Conservation (phyloP, 495 filamentous ascomycete genomes). For the Pyronema omphalodes region DNA sequence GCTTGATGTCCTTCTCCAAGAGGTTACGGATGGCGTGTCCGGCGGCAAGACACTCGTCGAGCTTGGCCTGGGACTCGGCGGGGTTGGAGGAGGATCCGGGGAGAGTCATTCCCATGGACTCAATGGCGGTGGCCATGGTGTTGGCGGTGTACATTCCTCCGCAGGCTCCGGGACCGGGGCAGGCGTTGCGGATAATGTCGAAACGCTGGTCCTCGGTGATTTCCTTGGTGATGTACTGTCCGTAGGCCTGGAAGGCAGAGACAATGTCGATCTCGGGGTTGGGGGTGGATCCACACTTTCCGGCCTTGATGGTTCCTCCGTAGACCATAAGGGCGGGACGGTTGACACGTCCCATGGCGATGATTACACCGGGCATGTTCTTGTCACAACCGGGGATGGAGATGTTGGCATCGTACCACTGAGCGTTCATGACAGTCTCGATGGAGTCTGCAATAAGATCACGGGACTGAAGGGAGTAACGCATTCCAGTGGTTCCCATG, state of each 20-base stretch:
- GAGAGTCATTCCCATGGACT: conserved; percentile 87
- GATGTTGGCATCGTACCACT: conserved; percentile 99
- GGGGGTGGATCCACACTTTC: conserved; percentile 50
- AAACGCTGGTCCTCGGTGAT: conserved; percentile 80
- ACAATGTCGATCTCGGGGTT: conserved; percentile 82
- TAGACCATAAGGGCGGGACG: conserved; percentile 92
- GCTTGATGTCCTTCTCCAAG: conserved; percentile 72
- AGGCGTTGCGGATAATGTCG: conserved; percentile 89
- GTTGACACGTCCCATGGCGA: conserved; percentile 94
- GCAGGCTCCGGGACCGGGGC: conserved; percentile 82
- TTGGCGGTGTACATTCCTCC: conserved; percentile 99
- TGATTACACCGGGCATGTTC: conserved; percentile 98
- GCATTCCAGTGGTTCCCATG: conserved; percentile 77
- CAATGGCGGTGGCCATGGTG: conserved; percentile 95
- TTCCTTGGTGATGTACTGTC: conserved; percentile 78
- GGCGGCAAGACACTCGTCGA: conserved; percentile 65
- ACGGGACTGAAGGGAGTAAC: conserved; percentile 81
- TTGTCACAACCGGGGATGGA: conserved; percentile 98
- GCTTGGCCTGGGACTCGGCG: conserved; percentile 70
- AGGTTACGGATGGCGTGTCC: conserved; percentile 76
- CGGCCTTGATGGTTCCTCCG: conserved; percentile 83
- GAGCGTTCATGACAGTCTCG: conserved; percentile 95
- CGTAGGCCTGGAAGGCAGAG: conserved; percentile 95
- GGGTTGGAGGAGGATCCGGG: conserved; percentile 87
- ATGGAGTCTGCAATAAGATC: conserved; percentile 96